Conservation (phyloP, 192 early-diverging fungal genomes). For the Geranomyces variabilis region DNA sequence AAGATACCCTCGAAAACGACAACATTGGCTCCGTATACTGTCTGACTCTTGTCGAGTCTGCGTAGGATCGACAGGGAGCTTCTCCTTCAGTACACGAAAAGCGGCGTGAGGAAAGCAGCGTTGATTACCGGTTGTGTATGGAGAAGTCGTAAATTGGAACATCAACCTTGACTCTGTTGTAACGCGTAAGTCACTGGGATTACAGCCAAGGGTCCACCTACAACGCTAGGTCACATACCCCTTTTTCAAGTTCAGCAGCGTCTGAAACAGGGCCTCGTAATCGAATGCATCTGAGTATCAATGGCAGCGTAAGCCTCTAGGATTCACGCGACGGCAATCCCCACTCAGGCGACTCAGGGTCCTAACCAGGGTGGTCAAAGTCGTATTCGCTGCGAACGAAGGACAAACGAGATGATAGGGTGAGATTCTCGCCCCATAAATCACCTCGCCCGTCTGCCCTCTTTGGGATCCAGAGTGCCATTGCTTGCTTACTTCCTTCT, state of each 20-base stretch:
- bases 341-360: background rate
- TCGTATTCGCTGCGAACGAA: slow-evolving; percentile 73
- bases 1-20: slow-evolving; percentile 98
- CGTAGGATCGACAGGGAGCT: background rate
- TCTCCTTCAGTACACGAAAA: background rate
- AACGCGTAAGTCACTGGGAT: slow-evolving; percentile 17
- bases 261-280: slow-evolving; percentile 72
- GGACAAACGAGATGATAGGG: background rate
- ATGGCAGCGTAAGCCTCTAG: background rate
- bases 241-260: slow-evolving; percentile 72
- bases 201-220: background rate
- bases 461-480: background rate
- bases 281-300: slow-evolving; percentile 72
- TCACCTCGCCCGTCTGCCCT: no score
- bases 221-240: slow-evolving; percentile 5
- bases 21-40: slow-evolving; percentile 92
- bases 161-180: slow-evolving; percentile 59
- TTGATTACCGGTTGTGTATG: slow-evolving; percentile 72
- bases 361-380: slow-evolving; percentile 83
- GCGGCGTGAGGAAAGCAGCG: background rate
- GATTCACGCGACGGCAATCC: background rate
- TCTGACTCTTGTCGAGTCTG: slow-evolving; percentile 60
- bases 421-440: background rate
- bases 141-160: slow-evolving; percentile 92
- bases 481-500: slow-evolving; percentile 45